A percentile compares a stretch with the other conserved stretches of the same genome.
Evolutionary conservation across 2,329 filamentous ascomycete species (phyloP).

Genomic region (Colletotrichum acutatum): DNA sequence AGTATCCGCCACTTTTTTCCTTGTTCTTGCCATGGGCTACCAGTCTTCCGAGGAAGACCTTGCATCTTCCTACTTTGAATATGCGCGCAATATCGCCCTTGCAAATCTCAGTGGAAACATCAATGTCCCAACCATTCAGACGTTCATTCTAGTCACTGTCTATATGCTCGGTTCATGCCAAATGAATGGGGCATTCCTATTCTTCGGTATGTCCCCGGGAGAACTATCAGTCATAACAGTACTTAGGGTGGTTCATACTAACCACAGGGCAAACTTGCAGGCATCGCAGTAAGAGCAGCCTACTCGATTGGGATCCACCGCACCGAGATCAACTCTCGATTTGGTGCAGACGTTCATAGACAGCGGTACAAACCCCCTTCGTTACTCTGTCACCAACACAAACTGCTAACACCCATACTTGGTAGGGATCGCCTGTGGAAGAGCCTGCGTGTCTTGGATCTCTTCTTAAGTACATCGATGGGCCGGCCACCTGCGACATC

Average conservation of each 20-base stretch:
- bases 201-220: slow-evolving; percentile 51
- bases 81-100: slow-evolving; percentile 58
- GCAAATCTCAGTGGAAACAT: slow-evolving; percentile 57
- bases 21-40: slow-evolving; percentile 62
- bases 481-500: slow-evolving; percentile 64
- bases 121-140: slow-evolving; percentile 61
- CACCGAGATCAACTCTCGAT: slow-evolving; percentile 64
- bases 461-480: slow-evolving; percentile 65
- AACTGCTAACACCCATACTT: not conserved
- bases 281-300: slow-evolving; percentile 62
- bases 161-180: slow-evolving; percentile 67
- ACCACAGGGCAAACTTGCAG: slow-evolving; percentile 29
- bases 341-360: slow-evolving; percentile 54
- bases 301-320: slow-evolving; percentile 65
- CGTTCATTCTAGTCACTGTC: slow-evolving; percentile 60
- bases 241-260: slow-evolving; percentile 3
- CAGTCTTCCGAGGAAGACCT: slow-evolving; percentile 53
- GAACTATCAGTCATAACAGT: not conserved
- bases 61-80: slow-evolving; percentile 60
- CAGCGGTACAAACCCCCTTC: slow-evolving; percentile 44
- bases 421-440: slow-evolving; percentile 62
- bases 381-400: too few species aligned
- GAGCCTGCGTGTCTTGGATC: slow-evolving; percentile 61
- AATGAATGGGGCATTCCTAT: slow-evolving; percentile 65
- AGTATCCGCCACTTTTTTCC: slow-evolving; percentile 53